Evolutionary conservation across 2,329 filamentous ascomycete species (phyloP), one percentile per base, ranked within the genome.

Genomic region (Fusarium decemcellulare): DNA sequence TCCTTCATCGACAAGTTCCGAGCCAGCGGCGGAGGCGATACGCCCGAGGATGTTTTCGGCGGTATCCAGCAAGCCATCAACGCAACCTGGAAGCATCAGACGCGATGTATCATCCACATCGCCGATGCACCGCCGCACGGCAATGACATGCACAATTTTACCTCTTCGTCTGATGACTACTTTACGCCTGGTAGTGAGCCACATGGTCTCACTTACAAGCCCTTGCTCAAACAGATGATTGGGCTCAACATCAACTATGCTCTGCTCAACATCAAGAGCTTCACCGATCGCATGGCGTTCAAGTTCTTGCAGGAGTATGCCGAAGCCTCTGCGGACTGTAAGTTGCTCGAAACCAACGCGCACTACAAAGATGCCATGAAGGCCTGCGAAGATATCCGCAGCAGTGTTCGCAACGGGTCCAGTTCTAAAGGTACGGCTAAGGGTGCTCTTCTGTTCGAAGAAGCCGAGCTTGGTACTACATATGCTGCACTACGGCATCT

Each of bases 41-140:
- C 36, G 1, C 75, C 80, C 1, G 80, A 81, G 23, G 79, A 81
- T 57, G 79, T 81, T 6, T 74, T 81, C 0, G 79, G 80, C 8
- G 80, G 75, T 1, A 56, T 81, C 2, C 53, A 72, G 5, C 59
- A 75, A 34, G 78, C 78, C 2, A 61, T 81, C 42, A 72, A 75
- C 29, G 71, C 73, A 1, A 71, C 70, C 1, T 81, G 80, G 80
- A 68, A 72, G 48, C 71, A 80, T 14, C 72, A 74, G 43, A 81
- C 79, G 3, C 69, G 78, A 12, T 75, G 70, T 4, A 58, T 70
- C 6, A 67, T 70, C 5, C 67, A 70, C 14, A 70, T 70, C 6
- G 67, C 58, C 4, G 67, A 70, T 44, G 58, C 66, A 0, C 67
- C 67, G 0, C 54, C 67, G 0, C 67, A 70, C 12, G 67, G 67